Conservation (phyloP, 768 basidiomycete species). For the Thelephora aurantiotincta region DNA sequence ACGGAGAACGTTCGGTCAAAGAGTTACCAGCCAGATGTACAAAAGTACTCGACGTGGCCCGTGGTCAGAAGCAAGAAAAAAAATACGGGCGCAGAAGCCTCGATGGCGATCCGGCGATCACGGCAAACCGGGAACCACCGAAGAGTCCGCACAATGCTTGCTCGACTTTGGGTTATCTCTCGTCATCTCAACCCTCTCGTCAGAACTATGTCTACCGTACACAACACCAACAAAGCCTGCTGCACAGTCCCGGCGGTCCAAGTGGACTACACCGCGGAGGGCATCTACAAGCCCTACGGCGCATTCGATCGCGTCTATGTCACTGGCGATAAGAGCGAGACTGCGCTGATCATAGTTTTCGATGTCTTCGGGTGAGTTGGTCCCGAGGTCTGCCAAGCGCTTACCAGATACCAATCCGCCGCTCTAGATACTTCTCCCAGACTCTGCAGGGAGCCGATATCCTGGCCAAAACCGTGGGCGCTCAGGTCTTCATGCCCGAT, state of each 20-base stretch:
- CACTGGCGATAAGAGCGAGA: constrained; percentile 34
- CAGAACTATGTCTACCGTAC: constrained; percentile 19
- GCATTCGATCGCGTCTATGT: constrained; percentile 32
- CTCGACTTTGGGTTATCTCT: constrained; percentile 24
- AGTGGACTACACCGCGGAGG: constrained; percentile 38
- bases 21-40: constrained; percentile 36
- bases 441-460: constrained; percentile 56
- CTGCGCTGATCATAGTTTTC: constrained; percentile 41
- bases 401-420: not conserved
- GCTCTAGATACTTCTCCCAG: constrained; percentile 38
- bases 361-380: constrained; percentile 45
- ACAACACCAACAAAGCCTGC: constrained; percentile 27
- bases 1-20: constrained; percentile 21
- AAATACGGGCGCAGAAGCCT: too few species aligned
- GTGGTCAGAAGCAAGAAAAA: constrained; percentile 24
- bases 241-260: constrained; percentile 42
- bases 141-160: constrained; percentile 14
- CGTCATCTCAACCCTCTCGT: constrained; percentile 21
- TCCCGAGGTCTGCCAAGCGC: not conserved
- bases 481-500: constrained; percentile 53
- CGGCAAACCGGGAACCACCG: not conserved
- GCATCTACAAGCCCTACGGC: constrained; percentile 30
- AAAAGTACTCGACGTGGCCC: constrained; percentile 16
- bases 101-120: too few species aligned
- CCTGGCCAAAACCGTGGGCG: constrained; percentile 34